phyloP scores from a whole-genome alignment of 352 stramenopile genomes.

The Phytophthora palmivora region DNA sequence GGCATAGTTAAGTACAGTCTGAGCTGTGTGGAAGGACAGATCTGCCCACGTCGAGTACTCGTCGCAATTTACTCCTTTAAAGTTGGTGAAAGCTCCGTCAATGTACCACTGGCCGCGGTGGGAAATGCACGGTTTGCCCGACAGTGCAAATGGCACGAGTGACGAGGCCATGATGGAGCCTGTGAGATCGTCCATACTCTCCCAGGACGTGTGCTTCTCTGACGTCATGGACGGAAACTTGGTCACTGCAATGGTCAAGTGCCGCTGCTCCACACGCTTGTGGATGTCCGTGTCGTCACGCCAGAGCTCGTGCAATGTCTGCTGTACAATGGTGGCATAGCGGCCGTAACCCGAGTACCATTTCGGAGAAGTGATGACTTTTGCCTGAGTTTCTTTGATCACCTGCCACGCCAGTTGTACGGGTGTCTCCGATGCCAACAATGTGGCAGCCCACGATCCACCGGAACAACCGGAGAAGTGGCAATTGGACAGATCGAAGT shows the following conservation, averaged over 20 bases:
- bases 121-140: constrained; percentile 61
- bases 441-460: constrained; percentile 37
- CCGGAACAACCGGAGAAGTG: constrained; percentile 46
- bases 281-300: constrained; percentile 57
- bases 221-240: constrained; percentile 64
- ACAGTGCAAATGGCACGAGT: constrained; percentile 74
- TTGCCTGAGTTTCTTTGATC: constrained; percentile 61
- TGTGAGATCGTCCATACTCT: constrained; percentile 63
- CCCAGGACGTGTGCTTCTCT: constrained; percentile 65
- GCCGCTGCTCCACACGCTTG: constrained; percentile 44
- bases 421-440: constrained; percentile 59
- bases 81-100: constrained; percentile 77
- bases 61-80: constrained; percentile 68
- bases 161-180: constrained; percentile 73
- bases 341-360: constrained; percentile 77
- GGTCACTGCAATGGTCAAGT: constrained; percentile 69
- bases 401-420: constrained; percentile 54
- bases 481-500: constrained; percentile 49
- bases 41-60: constrained; percentile 68
- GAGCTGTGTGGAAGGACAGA: constrained; percentile 57
- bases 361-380: constrained; percentile 45
- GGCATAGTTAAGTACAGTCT: constrained; percentile 52
- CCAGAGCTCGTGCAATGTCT: constrained; percentile 66
- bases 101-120: constrained; percentile 75
- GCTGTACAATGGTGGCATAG: constrained; percentile 59